Conservation (phyloP, 1,139 yeast genomes). For the Candida gigantensis region DNA sequence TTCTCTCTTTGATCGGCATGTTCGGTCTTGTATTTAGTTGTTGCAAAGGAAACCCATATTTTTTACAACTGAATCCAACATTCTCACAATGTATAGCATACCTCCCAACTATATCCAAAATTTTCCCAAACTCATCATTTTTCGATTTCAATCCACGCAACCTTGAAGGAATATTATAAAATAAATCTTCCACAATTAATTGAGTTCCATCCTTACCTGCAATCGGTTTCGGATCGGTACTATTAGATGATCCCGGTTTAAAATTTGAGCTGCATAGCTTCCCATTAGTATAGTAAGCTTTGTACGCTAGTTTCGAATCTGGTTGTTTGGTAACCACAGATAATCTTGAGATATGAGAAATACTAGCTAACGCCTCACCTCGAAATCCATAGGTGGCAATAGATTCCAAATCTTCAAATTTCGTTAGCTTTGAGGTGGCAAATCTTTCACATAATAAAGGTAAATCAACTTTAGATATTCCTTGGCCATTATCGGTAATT, state of each 20-base stretch:
- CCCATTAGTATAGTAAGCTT: conserved; percentile 67
- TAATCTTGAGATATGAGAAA: conserved; percentile 63
- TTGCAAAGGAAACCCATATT: conserved; percentile 65
- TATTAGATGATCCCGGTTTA: conserved; percentile 19
- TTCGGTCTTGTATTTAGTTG: conserved; percentile 55
- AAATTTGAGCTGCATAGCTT: conserved; percentile 45
- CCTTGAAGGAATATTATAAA: conserved; percentile 85
- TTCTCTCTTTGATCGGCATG: conserved; percentile 58
- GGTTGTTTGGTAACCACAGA: conserved; percentile 76
- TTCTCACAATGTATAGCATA: conserved; percentile 74
- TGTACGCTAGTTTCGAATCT: conserved; percentile 64
- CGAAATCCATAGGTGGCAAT: conserved; percentile 61
- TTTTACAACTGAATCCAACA: conserved; percentile 80
- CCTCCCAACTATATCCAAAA: conserved; percentile 80
- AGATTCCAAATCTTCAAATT: conserved; percentile 49
- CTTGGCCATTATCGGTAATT: conserved; percentile 55
- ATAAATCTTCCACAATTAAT: conserved; percentile 81
- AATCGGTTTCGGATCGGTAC: conserved; percentile 60
- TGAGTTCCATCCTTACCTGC: conserved; percentile 93
- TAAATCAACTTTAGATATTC: conserved; percentile 48
- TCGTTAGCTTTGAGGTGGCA: conserved; percentile 54
- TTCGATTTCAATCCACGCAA: conserved; percentile 64
- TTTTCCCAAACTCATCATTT: conserved; percentile 72
- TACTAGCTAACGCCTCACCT: conserved; percentile 62
- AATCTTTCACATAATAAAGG: conserved; percentile 55